phyloP scores from a whole-genome alignment of 164 flowering plant genomes.

The Chloranthus sessilifolius region DNA sequence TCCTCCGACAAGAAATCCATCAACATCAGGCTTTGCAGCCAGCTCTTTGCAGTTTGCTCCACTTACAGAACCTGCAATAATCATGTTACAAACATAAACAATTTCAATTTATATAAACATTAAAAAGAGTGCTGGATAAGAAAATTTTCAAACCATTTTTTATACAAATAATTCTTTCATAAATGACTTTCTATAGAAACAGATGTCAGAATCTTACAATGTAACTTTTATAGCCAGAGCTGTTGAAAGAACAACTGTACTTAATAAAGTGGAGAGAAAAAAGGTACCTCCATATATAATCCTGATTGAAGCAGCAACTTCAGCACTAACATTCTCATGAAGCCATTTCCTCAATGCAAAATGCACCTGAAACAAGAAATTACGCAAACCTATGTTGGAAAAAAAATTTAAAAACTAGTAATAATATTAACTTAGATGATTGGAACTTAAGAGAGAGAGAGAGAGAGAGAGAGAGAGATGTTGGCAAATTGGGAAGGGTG shows the following conservation, averaged over 20 bases:
- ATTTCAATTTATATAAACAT: too few species aligned
- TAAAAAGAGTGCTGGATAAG: too few species aligned
- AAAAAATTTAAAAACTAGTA: neutral
- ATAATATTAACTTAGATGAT: too few species aligned
- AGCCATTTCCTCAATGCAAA: conserved; percentile 69
- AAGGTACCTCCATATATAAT: conserved; percentile 91
- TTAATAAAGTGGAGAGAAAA: too few species aligned
- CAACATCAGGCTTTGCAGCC: conserved; percentile 65
- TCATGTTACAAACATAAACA: neutral
- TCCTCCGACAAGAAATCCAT: conserved; percentile 88
- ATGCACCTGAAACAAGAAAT: conserved; percentile 53
- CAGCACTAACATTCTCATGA: conserved; percentile 40
- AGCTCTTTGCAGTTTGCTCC: conserved; percentile 74
- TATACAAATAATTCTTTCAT: too few species aligned
- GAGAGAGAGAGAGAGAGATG: neutral
- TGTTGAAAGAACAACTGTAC: too few species aligned
- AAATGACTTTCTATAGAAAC: too few species aligned
- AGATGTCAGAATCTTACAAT: too few species aligned
- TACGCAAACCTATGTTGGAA: too few species aligned
- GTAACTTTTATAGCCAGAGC: too few species aligned
- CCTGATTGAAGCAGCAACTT: conserved; percentile 68
- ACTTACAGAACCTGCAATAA: conserved; percentile 60
- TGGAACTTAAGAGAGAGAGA: neutral
- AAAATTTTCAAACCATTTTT: too few species aligned
- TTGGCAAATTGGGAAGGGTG: neutral